These are phyloP conservation scores for Rhododendron kiyosumense DNA, from an alignment of 148 eudicot species.

Conservation along the genomic window DNA sequence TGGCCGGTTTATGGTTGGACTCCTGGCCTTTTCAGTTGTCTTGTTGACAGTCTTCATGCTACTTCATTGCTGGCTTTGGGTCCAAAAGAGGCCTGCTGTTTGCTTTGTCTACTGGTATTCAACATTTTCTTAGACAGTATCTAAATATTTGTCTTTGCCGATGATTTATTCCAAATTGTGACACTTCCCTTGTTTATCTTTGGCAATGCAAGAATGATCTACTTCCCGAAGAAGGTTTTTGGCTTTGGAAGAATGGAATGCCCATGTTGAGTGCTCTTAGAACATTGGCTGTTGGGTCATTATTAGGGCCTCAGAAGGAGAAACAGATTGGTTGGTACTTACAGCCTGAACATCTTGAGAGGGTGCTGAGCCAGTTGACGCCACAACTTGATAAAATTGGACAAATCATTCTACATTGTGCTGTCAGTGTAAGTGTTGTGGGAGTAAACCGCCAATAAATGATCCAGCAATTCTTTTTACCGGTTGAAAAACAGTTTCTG, in stretches of 20 bases:
- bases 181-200: conserved; percentile 8
- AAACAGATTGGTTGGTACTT: conserved; percentile 81
- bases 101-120: conserved; percentile 74
- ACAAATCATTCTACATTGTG: conserved; percentile 72
- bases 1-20: conserved; percentile 98
- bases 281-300: conserved; percentile 63
- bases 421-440: conserved; percentile 67
- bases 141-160: not conserved
- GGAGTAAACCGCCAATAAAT: not conserved
- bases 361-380: conserved; percentile 63
- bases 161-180: conserved; percentile 4
- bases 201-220: conserved; percentile 64
- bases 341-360: conserved; percentile 42
- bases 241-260: conserved; percentile 87
- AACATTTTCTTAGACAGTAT: not conserved
- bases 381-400: conserved; percentile 72
- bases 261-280: conserved; percentile 76
- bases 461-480: not conserved
- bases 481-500: too few species aligned
- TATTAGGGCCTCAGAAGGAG: conserved; percentile 81
- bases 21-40: conserved; percentile 84
- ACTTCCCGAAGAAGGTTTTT: conserved; percentile 78
- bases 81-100: conserved; percentile 89
- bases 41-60: conserved; percentile 83
- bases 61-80: conserved; percentile 77